Conservation (phyloP, 306 rosid species). For the Leucaena leucocephala region DNA sequence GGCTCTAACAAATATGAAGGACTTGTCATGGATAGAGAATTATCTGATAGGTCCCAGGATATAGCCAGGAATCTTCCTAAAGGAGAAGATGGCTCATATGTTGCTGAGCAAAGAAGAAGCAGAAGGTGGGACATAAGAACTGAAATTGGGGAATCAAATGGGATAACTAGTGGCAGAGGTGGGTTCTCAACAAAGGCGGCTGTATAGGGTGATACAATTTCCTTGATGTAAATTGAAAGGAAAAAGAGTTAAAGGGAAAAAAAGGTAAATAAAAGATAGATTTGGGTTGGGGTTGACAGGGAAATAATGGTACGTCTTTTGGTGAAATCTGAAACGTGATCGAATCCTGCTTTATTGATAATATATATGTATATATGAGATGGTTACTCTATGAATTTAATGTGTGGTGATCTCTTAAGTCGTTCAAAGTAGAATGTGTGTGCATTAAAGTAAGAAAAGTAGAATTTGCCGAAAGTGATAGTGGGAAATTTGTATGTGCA, state of each 20-base stretch:
- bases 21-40: conserved; percentile 29
- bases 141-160: conserved; percentile 40
- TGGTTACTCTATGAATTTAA: neutral
- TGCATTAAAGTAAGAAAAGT: neutral
- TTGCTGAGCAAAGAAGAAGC: conserved; percentile 42
- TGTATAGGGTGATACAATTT: conserved; percentile 23
- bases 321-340: neutral
- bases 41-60: conserved; percentile 47
- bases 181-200: conserved; percentile 24
- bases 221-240: conserved; percentile 28
- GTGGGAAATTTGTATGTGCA: neutral
- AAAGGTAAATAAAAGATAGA: neutral
- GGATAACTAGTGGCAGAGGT: conserved; percentile 8
- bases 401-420: conserved; percentile 21
- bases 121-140: conserved; percentile 43
- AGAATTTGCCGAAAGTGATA: neutral
- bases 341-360: conserved; percentile 1
- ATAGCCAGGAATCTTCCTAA: conserved; percentile 48
- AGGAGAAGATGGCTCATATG: conserved; percentile 40
- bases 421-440: conserved; percentile 25
- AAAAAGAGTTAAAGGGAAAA: conserved; percentile 7
- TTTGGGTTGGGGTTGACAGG: conserved; percentile 13
- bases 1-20: conserved; percentile 36
- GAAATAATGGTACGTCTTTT: neutral
- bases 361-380: neutral